These are phyloP conservation scores for Anthostomella pinea DNA, from an alignment of 2,329 filamentous ascomycete genomes.

Conservation along the genomic window DNA sequence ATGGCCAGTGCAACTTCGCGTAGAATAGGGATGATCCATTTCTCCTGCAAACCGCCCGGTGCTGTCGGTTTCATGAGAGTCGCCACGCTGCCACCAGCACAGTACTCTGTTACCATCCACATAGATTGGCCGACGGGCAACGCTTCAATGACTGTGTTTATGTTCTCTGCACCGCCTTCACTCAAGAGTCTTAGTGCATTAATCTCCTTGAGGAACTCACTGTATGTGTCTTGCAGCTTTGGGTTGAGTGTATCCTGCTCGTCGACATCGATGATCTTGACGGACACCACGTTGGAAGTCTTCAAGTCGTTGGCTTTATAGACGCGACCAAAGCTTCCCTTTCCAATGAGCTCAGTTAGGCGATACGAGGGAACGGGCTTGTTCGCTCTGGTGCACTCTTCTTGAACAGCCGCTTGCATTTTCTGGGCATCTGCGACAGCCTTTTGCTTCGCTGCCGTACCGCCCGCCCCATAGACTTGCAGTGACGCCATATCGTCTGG, in stretches of 20 bases:
- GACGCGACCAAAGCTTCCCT: conserved; percentile 71
- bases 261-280: conserved; percentile 84
- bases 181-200: conserved; percentile 69
- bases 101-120: conserved; percentile 88
- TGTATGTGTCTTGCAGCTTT: conserved; percentile 63
- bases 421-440: conserved; percentile 68
- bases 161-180: conserved; percentile 71
- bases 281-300: conserved; percentile 59
- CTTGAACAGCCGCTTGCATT: conserved; percentile 63
- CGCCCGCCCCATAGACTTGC: conserved; percentile 24
- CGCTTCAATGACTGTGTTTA: conserved; percentile 79
- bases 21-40: conserved; percentile 66
- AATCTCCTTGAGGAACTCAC: conserved; percentile 67
- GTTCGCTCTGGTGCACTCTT: conserved; percentile 57
- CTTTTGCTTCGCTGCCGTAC: conserved; percentile 39
- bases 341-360: conserved; percentile 71
- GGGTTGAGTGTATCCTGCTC: conserved; percentile 68
- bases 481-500: conserved; percentile 25
- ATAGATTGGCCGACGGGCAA: conserved; percentile 74
- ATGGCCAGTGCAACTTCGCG: conserved; percentile 65
- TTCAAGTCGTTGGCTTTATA: conserved; percentile 59
- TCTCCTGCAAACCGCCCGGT: conserved; percentile 64
- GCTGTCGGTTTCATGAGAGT: conserved; percentile 68
- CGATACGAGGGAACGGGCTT: conserved; percentile 63
- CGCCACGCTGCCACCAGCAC: conserved; percentile 77